Evolutionary conservation across 306 rosid species (phyloP).

Genomic region (Medicago lupulina): DNA sequence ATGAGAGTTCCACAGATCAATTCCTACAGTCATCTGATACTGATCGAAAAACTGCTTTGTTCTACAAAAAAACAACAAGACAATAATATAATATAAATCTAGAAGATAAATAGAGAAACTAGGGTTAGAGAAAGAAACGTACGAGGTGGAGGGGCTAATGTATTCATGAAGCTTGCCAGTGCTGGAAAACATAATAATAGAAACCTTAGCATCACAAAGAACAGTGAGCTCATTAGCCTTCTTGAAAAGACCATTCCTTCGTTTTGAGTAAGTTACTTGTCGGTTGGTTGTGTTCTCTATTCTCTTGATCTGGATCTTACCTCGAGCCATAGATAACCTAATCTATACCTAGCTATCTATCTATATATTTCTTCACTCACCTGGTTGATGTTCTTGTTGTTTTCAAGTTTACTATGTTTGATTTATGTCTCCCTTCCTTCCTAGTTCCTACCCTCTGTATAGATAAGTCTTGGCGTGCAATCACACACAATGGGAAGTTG

Average conservation of each 20-base stretch:
- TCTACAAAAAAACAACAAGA: conserved; percentile 31
- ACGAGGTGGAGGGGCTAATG: conserved; percentile 74
- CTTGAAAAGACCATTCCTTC: conserved; percentile 86
- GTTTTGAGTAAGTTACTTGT: conserved; percentile 86
- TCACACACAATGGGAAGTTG: conserved; percentile 12
- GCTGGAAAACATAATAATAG: conserved; percentile 71
- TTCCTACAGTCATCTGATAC: conserved; percentile 62
- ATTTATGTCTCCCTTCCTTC: neutral
- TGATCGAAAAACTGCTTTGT: conserved; percentile 79
- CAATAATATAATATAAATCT: neutral
- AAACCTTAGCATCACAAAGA: conserved; percentile 89
- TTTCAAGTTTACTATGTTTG: neutral
- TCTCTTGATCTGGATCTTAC: conserved; percentile 96
- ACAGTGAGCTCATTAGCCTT: conserved; percentile 89
- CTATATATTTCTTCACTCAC: neutral
- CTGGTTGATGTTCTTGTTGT: neutral
- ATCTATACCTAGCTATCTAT: neutral
- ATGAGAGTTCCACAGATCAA: conserved; percentile 80
- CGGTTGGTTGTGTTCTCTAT: conserved; percentile 81
- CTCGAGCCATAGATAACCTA: conserved; percentile 65
- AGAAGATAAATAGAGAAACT: neutral
- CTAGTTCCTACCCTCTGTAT: conserved; percentile 3
- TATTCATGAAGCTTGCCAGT: conserved; percentile 75
- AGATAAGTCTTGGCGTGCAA: neutral
- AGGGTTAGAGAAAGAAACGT: conserved; percentile 36